Base-by-base conservation (phyloP, 2,329 filamentous ascomycete genomes). In the Stachybotrys elegans region DNA sequence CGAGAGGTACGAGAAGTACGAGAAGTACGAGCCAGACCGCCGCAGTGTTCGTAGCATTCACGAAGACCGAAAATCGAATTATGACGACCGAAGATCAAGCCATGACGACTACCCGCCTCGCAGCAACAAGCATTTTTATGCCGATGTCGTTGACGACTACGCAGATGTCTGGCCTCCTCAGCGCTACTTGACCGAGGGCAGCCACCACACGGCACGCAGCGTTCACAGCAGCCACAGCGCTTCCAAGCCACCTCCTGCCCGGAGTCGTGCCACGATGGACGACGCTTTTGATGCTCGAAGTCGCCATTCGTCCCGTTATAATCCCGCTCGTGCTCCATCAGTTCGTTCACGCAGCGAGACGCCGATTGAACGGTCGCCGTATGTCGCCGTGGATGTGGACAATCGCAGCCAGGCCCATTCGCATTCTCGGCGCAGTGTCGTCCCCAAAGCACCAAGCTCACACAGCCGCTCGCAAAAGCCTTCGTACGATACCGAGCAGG, bases 321-420 rank as follows among this genome's bases (percentile, higher is more conserved):
- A 59, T 41, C 50, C 56, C 19, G 51, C 51, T 17, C 56, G 48
- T 17, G 46, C 53, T 13, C 57, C 64, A 20, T 59, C 56, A 6
- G 47, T 55, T 4, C 68, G 70, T 21, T 61, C 68, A 17, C 65
- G 67, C 40, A 76, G 72, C 55, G 68, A 72, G 45, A 60, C 58
- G 3, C 55, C 62, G 4, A 54, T 60, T 4, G 51, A 56, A 21
- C 60, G 66, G 6, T 52, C 58, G 8, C 66, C 70, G 0, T 59
- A 71, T 8, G 61, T 70, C 52, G 53, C 71, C 43, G 58, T 57
- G 11, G 69, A 75, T 7, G 48, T 54, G 4, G 73, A 73, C 44
- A 59, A 66, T 43, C 63, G 61, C 43, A 73, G 70, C 52, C 63
- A 64, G 32, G 61, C 57, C 4, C 59, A 60, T 36, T 68, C 68